Evolutionary conservation across 495 filamentous ascomycete species (phyloP).

Genomic region (Neurospora sp.): DNA sequence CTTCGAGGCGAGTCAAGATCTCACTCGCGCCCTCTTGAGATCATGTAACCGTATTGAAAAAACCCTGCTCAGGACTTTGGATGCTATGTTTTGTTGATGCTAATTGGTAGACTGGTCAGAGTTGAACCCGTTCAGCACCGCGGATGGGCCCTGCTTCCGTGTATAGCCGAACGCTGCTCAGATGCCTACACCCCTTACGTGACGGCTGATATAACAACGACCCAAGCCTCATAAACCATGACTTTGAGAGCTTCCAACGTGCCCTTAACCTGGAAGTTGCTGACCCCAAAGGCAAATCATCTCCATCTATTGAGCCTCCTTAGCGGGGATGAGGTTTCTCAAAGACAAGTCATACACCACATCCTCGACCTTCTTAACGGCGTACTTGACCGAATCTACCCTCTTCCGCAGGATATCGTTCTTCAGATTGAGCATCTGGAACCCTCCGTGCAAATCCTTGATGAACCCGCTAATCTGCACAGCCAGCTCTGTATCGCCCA

Average conservation of each 20-base stretch:
- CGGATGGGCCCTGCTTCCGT: not conserved
- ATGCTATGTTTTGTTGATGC: not conserved
- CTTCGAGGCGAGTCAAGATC: not conserved
- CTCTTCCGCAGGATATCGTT: slow-evolving; percentile 83
- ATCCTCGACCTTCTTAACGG: slow-evolving; percentile 96
- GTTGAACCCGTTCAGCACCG: not conserved
- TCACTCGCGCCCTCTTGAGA: not conserved
- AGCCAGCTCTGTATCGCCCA: slow-evolving; percentile 78
- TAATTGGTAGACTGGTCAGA: not conserved
- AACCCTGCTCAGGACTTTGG: not conserved
- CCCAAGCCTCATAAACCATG: not conserved
- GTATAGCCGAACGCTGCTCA: not conserved
- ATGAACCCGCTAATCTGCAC: slow-evolving; percentile 82
- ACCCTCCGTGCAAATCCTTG: slow-evolving; percentile 90
- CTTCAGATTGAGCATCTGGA: slow-evolving; percentile 94
- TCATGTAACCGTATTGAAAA: not conserved
- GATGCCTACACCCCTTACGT: not conserved
- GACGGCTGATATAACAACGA: not conserved
- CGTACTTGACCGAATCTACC: slow-evolving; percentile 91
- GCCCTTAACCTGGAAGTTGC: not conserved
- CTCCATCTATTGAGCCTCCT: slow-evolving; percentile 13
- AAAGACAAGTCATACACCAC: slow-evolving; percentile 91
- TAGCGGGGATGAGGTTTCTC: slow-evolving; percentile 63
- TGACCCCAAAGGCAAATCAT: not conserved
- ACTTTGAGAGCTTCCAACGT: not conserved